These are phyloP conservation scores for Colletotrichum tofieldiae DNA, from an alignment of 2,329 filamentous ascomycete species.

Conservation along the genomic window DNA sequence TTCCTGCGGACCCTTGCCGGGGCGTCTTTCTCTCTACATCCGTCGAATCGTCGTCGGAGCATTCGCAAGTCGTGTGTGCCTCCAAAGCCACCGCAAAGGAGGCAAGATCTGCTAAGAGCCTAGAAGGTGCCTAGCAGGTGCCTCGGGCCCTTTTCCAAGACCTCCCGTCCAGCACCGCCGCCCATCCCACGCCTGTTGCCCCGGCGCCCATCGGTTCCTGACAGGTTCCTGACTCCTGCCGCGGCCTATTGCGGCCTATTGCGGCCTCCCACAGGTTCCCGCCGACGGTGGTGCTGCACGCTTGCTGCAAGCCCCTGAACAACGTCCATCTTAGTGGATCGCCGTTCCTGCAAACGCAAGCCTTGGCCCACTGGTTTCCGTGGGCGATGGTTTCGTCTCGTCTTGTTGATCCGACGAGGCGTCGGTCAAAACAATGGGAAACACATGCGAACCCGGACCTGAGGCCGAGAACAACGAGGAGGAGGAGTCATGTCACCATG, in stretches of 20 bases:
- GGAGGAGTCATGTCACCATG: neutral
- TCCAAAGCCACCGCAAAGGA: neutral
- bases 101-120: conserved; percentile 13
- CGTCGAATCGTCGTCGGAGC: conserved; percentile 1
- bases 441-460: conserved; percentile 32
- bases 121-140: conserved; percentile 4
- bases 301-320: conserved; percentile 44
- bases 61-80: conserved; percentile 2
- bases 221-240: conserved; percentile 33
- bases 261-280: conserved; percentile 30
- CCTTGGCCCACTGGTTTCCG: conserved; percentile 39
- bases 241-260: conserved; percentile 23
- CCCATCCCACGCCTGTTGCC: conserved; percentile 38
- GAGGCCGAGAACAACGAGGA: conserved; percentile 15
- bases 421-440: conserved; percentile 38
- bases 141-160: conserved; percentile 29
- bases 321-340: conserved; percentile 40
- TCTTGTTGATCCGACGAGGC: conserved; percentile 39
- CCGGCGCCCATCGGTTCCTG: conserved; percentile 36
- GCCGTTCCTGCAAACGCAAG: conserved; percentile 35
- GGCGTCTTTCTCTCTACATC: conserved; percentile 8
- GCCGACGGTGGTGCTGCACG: conserved; percentile 26
- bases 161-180: conserved; percentile 34
- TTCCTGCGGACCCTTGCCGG: conserved; percentile 42
- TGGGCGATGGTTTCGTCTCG: conserved; percentile 42